These are phyloP conservation scores for Schizonepeta tenuifolia DNA, from an alignment of 257 asterid genomes.

Conservation along the genomic window DNA sequence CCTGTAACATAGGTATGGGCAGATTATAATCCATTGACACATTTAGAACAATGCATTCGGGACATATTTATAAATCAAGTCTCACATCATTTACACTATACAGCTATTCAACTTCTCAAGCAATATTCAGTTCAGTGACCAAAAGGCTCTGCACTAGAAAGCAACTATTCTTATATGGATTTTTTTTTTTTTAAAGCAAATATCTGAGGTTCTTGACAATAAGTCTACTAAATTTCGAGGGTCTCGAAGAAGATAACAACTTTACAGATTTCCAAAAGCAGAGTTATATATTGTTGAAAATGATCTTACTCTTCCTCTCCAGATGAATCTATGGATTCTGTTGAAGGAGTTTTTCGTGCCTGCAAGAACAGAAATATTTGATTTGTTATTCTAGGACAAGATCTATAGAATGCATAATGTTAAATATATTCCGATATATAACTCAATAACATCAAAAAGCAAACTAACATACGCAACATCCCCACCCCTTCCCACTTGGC, in stretches of 20 bases:
- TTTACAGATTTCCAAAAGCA: constrained; percentile 10
- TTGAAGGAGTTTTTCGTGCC: constrained; percentile 71
- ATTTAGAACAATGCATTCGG: not conserved
- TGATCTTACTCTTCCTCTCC: constrained; percentile 96
- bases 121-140: constrained; percentile 1
- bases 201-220: constrained; percentile 5
- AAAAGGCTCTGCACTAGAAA: constrained; percentile 7
- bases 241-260: constrained; percentile 4
- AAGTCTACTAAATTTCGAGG: not conserved
- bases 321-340: constrained; percentile 81
- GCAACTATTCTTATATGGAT: constrained; percentile 5
- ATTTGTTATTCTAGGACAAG: constrained; percentile 17
- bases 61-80: not conserved
- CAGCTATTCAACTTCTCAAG: constrained; percentile 14
- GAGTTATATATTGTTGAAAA: constrained; percentile 24
- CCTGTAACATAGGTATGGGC: not conserved
- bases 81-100: not conserved
- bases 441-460: constrained; percentile 8
- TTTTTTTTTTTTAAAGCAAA: constrained; percentile 17
- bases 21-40: not conserved
- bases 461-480: constrained; percentile 11
- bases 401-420: constrained; percentile 9
- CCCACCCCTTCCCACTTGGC: constrained; percentile 8
- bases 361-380: constrained; percentile 47
- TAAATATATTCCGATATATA: constrained; percentile 15